Percentiles rank a stretch among this genome's conserved stretches.
phyloP scores from a whole-genome alignment of 176 grass and related monocot species.

The Carex myosuroides region DNA sequence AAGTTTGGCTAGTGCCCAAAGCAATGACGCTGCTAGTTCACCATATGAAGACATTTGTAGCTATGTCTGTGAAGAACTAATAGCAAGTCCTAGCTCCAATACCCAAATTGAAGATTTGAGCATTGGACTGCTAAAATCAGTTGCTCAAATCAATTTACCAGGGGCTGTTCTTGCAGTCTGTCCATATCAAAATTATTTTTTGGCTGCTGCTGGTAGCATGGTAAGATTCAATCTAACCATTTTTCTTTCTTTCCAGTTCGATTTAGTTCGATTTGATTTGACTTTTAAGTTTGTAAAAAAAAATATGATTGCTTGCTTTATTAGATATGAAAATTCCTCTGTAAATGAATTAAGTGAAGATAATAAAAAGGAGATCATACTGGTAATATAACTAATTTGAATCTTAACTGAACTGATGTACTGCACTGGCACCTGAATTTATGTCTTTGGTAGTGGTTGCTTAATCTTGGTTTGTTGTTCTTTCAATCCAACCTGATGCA shows the following conservation, averaged over 20 bases:
- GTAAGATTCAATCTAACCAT: constrained; percentile 43
- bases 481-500: constrained; percentile 19
- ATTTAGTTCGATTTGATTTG: not conserved
- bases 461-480: not conserved
- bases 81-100: constrained; percentile 51
- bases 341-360: constrained; percentile 9
- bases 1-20: constrained; percentile 77
- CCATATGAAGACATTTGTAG: constrained; percentile 62
- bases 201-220: constrained; percentile 90
- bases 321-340: not conserved
- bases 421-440: not conserved
- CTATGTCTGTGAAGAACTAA: constrained; percentile 61
- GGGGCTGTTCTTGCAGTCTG: constrained; percentile 90
- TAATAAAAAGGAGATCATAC: not conserved
- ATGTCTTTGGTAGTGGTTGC: not conserved
- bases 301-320: not conserved
- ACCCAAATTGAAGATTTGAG: constrained; percentile 60
- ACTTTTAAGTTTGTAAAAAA: constrained; percentile 1
- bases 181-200: constrained; percentile 75
- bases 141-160: constrained; percentile 48
- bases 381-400: not conserved
- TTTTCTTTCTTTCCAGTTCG: constrained; percentile 4
- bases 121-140: constrained; percentile 51
- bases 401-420: not conserved
- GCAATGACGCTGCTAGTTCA: constrained; percentile 45